A percentile compares a stretch with the other conserved stretches of the same genome.
phyloP scores from a whole-genome alignment of 768 basidiomycete genomes.

The Pleurotus giganteus region DNA sequence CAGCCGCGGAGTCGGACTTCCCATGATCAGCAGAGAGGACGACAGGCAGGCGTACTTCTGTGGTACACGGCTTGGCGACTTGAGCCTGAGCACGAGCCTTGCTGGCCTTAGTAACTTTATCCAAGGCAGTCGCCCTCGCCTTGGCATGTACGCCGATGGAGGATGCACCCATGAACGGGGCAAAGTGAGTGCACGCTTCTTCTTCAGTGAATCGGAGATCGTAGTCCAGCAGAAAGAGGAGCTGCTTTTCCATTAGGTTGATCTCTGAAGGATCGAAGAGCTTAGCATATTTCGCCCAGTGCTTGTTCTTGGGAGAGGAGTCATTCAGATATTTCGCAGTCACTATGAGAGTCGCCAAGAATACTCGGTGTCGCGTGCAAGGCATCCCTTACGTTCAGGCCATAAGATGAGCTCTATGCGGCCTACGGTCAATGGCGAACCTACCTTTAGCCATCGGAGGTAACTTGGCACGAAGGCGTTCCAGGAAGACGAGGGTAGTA shows the following conservation, averaged over 20 bases:
- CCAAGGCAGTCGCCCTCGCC: constrained; percentile 52
- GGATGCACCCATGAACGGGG: constrained; percentile 55
- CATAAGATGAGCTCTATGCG: constrained; percentile 12
- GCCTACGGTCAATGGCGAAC: constrained; percentile 18
- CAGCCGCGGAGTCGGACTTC: constrained; percentile 15
- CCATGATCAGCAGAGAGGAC: background rate
- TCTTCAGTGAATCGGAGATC: constrained; percentile 87
- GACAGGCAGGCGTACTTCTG: constrained; percentile 22
- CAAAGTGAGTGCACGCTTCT: constrained; percentile 72
- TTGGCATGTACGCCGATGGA: constrained; percentile 32
- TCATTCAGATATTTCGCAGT: constrained; percentile 98
- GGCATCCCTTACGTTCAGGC: constrained; percentile 60
- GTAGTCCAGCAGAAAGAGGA: constrained; percentile 89
- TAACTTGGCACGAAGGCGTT: constrained; percentile 77
- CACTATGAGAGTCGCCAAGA: constrained; percentile 93
- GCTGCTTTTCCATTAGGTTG: constrained; percentile 97
- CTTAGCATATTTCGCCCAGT: constrained; percentile 82
- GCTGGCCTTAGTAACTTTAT: constrained; percentile 51
- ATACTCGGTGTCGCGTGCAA: constrained; percentile 93
- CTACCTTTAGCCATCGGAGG: constrained; percentile 83
- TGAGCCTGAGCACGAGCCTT: constrained; percentile 48
- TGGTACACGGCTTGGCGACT: constrained; percentile 38
- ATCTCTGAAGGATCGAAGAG: constrained; percentile 78
- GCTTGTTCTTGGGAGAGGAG: constrained; percentile 91
- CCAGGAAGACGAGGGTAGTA: constrained; percentile 88